phyloP scores from a whole-genome alignment of 2,329 filamentous ascomycete genomes.

The Orbilia javanica region DNA sequence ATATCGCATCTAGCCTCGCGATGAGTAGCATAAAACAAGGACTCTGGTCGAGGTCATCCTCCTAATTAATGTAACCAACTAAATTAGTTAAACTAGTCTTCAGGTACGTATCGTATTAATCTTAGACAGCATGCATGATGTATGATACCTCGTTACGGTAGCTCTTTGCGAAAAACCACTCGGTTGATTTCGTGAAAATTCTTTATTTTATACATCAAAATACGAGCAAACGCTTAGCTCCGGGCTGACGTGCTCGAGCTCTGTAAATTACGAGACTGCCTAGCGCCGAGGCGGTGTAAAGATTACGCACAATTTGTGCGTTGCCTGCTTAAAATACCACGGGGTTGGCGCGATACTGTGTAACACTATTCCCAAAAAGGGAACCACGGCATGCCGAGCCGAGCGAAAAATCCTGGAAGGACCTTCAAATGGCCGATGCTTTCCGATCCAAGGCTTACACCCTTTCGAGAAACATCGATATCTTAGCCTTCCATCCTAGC shows the following conservation, averaged over 20 bases:
- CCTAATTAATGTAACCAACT: too few relatives aligned
- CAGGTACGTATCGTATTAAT: too few relatives aligned
- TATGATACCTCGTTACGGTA: neutral
- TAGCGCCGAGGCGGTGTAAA: neutral
- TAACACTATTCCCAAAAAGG: constrained; percentile 5
- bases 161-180: neutral
- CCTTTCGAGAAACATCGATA: neutral
- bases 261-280: neutral
- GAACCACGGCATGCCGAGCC: constrained; percentile 2
- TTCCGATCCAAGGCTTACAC: neutral
- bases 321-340: constrained; percentile 18
- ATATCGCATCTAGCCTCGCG: too few relatives aligned
- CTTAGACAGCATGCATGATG: neutral
- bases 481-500: neutral
- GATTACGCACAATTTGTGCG: neutral
- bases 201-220: too few relatives aligned
- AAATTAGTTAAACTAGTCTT: too few relatives aligned
- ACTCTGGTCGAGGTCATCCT: too few relatives aligned
- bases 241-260: constrained; percentile 1
- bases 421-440: neutral
- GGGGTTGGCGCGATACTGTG: neutral
- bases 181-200: neutral
- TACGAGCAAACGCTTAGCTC: constrained; percentile 1
- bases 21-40: too few relatives aligned
- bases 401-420: neutral